Conservation (phyloP, 225 moss, liverwort and hornwort species). For the Lunularia cruciata region DNA sequence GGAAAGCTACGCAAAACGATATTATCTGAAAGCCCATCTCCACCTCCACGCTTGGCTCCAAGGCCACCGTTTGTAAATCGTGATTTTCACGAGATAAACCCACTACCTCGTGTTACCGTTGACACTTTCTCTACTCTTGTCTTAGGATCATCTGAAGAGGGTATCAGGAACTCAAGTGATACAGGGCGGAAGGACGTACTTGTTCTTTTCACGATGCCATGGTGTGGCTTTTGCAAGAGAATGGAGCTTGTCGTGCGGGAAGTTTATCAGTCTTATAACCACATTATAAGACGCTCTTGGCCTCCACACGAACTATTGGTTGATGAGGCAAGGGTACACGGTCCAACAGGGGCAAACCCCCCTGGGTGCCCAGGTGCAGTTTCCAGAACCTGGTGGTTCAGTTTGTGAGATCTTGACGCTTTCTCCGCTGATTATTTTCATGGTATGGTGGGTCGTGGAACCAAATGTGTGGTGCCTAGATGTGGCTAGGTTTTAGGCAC, state of each 20-base stretch:
- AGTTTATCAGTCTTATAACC: conserved; percentile 33
- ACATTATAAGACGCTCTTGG: conserved; percentile 2
- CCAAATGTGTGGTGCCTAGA: background rate
- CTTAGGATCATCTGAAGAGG: conserved; percentile 7
- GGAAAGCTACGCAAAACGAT: conserved; percentile 30
- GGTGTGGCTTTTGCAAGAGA: conserved; percentile 55
- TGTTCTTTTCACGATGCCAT: conserved; percentile 46
- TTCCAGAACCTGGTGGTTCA: background rate
- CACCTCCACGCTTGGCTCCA: conserved; percentile 28
- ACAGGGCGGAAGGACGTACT: conserved; percentile 44
- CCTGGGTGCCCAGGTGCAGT: conserved; percentile 12
- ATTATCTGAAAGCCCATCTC: conserved; percentile 26
- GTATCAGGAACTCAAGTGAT: background rate
- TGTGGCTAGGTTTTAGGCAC: conserved; percentile 4
- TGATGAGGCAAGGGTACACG: conserved; percentile 1
- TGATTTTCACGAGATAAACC: conserved; percentile 40
- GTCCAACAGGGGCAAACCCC: background rate
- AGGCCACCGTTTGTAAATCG: conserved; percentile 45
- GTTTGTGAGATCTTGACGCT: too few species aligned
- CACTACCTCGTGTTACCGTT: conserved; percentile 37
- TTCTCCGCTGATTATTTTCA: background rate
- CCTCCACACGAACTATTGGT: too few species aligned
- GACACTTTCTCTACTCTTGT: conserved; percentile 31
- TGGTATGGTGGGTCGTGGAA: background rate
- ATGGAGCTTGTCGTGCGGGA: conserved; percentile 47